Base-by-base conservation (phyloP, 2,329 filamentous ascomycete species). In the Paraconiothyrium sp. region DNA sequence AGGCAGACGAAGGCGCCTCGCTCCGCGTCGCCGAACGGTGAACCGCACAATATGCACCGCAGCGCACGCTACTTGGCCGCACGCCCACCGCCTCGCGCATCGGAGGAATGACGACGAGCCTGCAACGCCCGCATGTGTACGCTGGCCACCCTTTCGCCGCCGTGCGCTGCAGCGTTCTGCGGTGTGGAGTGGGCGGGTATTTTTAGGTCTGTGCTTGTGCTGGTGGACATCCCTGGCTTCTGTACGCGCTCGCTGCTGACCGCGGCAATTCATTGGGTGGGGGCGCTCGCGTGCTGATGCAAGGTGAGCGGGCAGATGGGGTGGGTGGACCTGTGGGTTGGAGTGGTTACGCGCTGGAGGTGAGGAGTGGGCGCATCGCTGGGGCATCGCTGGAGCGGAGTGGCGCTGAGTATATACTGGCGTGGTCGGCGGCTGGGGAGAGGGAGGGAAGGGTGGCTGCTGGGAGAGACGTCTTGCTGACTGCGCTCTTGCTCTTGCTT, bases 331-430 rank as follows among this genome's bases (percentile, higher is more conserved):
- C 35, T 37, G 35, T 37, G 24, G 24, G 20, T 8, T 30, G n/a
- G 14, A 14, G 27, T 16, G 22, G 57, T 24, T 57, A 59, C 59
- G 59, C 65, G 67, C 65, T 66, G 65, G 62, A 63, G 59, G 65
- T 64, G 65, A 61, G 63, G 57, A 20, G 51, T 24, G 49, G 10
- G 27, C 20, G 27, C 30, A 41, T n/a, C 10, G 32, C 48, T 48
- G 46, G 46, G 22, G 46, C 4, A 48, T 22, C 46, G 27, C 6
- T 30, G 37, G 39, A n/a, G 39, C 14, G 14, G 39, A n/a, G 39
- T 41, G 39, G 35, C 13, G 39, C 1, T 41, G 39, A n/a, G 39
- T 41, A 41, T 16, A 41, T 41, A 41, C n/a, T n/a, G 39, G 39
- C 20, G 20, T 20, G 20, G 39, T 41, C 16, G 7, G 39, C n/a